Conservation (phyloP, 352 stramenopile genomes). For the Peronosclerospora sorghi region DNA sequence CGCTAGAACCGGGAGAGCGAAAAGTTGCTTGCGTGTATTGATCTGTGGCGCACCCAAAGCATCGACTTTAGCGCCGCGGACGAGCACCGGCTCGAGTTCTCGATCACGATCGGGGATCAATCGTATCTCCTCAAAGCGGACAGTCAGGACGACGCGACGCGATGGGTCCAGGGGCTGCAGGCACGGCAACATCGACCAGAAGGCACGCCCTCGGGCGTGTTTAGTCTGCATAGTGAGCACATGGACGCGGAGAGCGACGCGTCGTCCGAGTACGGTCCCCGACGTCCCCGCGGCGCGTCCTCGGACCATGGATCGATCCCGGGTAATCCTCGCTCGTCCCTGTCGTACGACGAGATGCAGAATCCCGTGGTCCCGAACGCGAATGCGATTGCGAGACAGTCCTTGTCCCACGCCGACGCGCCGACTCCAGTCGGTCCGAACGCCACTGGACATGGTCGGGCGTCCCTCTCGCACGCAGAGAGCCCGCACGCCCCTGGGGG, state of each 20-base stretch:
- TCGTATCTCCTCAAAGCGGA: conserved; percentile 79
- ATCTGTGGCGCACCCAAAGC: conserved; percentile 75
- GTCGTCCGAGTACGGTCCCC: conserved; percentile 58
- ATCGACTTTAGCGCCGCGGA: conserved; percentile 61
- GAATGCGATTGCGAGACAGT: conserved; percentile 39
- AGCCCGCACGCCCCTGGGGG: conserved; percentile 32
- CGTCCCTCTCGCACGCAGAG: conserved; percentile 37
- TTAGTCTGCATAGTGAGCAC: conserved; percentile 70
- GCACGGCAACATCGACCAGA: conserved; percentile 63
- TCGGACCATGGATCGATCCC: conserved; percentile 56
- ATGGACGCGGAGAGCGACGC: conserved; percentile 78
- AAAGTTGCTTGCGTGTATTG: conserved; percentile 81
- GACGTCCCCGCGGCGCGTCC: conserved; percentile 22
- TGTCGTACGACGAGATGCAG: conserved; percentile 46
- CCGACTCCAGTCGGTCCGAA: conserved; percentile 63
- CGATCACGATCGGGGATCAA: conserved; percentile 77
- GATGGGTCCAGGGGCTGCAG: conserved; percentile 43
- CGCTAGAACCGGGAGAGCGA: conserved; percentile 69
- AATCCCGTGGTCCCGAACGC: conserved; percentile 74
- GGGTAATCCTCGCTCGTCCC: conserved; percentile 20
- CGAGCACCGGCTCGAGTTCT: conserved; percentile 61
- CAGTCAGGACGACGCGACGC: conserved; percentile 47
- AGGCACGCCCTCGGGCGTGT: conserved; percentile 62
- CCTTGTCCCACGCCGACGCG: conserved; percentile 43
- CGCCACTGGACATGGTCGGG: conserved; percentile 42